Evolutionary conservation across 495 filamentous ascomycete species (phyloP).

Genomic region (Usnea hakonensis): DNA sequence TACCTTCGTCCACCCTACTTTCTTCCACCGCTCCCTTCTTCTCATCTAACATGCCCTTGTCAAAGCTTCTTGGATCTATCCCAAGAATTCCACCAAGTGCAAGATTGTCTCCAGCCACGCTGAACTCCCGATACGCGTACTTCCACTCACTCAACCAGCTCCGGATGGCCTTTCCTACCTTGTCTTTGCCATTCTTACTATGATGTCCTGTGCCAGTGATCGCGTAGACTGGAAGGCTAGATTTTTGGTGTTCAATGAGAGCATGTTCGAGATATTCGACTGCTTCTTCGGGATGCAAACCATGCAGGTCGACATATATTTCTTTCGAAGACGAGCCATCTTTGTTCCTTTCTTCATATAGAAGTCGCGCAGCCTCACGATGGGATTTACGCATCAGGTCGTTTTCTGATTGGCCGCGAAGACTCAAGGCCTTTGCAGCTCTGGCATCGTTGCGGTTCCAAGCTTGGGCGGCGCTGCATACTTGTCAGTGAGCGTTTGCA

Average conservation of each 20-base stretch:
- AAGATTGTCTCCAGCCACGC: slow-evolving; percentile 79
- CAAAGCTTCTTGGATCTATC: slow-evolving; percentile 84
- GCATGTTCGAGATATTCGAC: slow-evolving; percentile 88
- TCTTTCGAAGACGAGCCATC: slow-evolving; percentile 54
- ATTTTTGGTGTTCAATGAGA: slow-evolving; percentile 69
- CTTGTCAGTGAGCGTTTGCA: slow-evolving; percentile 21
- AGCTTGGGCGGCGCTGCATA: slow-evolving; percentile 83
- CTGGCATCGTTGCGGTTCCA: slow-evolving; percentile 98
- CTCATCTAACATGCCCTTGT: slow-evolving; percentile 50
- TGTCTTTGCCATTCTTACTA: slow-evolving; percentile 97
- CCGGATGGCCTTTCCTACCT: slow-evolving; percentile 90
- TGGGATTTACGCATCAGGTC: slow-evolving; percentile 96
- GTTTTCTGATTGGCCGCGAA: slow-evolving; percentile 93
- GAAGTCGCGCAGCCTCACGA: slow-evolving; percentile 79
- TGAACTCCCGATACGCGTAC: slow-evolving; percentile 94
- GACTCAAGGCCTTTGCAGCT: slow-evolving; percentile 86
- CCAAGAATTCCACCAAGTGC: slow-evolving; percentile 82
- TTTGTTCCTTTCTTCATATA: slow-evolving; percentile 94
- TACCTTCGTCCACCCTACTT: slow-evolving; percentile 37
- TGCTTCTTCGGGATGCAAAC: slow-evolving; percentile 93
- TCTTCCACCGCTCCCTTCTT: slow-evolving; percentile 29
- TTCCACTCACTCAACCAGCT: slow-evolving; percentile 90
- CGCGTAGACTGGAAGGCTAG: slow-evolving; percentile 74
- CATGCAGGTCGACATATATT: slow-evolving; percentile 92
- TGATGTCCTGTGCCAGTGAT: slow-evolving; percentile 97